Base-by-base conservation (phyloP, 257 asterid species). In the Nemophila menziesii region DNA sequence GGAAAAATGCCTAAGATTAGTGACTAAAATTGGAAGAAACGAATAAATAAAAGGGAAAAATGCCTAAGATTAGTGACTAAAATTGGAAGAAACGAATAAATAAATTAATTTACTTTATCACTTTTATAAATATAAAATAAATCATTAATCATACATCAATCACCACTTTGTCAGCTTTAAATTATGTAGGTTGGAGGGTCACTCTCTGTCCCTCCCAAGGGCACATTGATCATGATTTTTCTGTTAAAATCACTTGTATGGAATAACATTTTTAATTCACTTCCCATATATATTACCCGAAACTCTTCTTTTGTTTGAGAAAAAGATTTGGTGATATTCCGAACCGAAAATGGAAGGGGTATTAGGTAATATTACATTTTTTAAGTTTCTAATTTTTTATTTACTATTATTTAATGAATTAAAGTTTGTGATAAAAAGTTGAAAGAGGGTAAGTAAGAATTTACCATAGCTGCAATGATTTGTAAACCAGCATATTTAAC, bases 401-500 rank as follows among this genome's bases (percentile, higher is more conserved):
- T n/a, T n/a, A n/a, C n/a, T n/a, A n/a, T n/a, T n/a, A n/a, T n/a
- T n/a, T n/a, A n/a, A n/a, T n/a, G n/a, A n/a, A n/a, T n/a, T n/a
- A n/a, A n/a, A n/a, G n/a, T n/a, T n/a, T n/a, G n/a, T n/a, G n/a
- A n/a, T n/a, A n/a, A 6, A 20, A 29, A 33, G 6, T 17, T 51
- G 38, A 21, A 4, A 8, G n/a, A n/a, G 43, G 8, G 39, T 10
- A 2, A 1, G n/a, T n/a, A n/a, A 7, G 1, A 6, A 44, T 38
- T 54, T 83, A 87, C 95, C 93, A 44, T 78, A 16, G 98, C 43
- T 4, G 80, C 92, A 1, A 90, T 40, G 56, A 85, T 22, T 60
- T 90, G 99, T 21, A 77, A 43, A n/a, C 93, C 99, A 24, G 94
- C 94, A 46, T 64, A 73, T 39, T 90, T 85, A 23, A 80, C 87